These are phyloP conservation scores for Liquidambar formosana DNA, from an alignment of 164 flowering plant species.

Conservation along the genomic window DNA sequence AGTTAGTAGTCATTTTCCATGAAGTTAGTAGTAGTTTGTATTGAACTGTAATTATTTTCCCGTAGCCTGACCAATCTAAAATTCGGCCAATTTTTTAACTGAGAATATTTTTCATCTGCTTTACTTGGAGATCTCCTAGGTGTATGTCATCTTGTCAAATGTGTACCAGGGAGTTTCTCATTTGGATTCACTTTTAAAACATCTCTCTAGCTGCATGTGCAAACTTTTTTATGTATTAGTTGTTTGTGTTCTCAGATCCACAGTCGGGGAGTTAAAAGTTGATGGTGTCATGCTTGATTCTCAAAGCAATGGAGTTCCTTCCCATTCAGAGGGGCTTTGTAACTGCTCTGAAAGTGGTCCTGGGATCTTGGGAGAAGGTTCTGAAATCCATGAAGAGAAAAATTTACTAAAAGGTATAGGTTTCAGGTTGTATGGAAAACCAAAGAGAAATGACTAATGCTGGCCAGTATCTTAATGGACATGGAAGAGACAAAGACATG, in stretches of 20 bases:
- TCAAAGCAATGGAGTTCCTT: slow-evolving; percentile 24
- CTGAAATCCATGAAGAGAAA: slow-evolving; percentile 18
- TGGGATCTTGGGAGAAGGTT: slow-evolving; percentile 16
- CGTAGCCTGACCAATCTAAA: too few species aligned
- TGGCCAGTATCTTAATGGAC: slow-evolving; percentile 19
- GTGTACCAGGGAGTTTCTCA: not conserved
- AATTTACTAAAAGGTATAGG: slow-evolving; percentile 6
- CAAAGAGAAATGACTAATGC: slow-evolving; percentile 10
- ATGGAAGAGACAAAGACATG: slow-evolving; percentile 43
- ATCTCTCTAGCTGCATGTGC: not conserved
- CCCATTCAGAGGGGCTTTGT: slow-evolving; percentile 17
- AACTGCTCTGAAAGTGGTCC: slow-evolving; percentile 15
- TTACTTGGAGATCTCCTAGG: too few species aligned
- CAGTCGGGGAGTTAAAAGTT: slow-evolving; percentile 24
- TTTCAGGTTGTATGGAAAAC: slow-evolving; percentile 16
- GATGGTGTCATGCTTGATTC: slow-evolving; percentile 21
- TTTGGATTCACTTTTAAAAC: not conserved
- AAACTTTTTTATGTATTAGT: not conserved
- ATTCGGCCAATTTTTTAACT: too few species aligned
- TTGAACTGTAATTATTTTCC: too few species aligned
- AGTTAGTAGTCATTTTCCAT: too few species aligned
- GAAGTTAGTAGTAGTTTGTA: too few species aligned
- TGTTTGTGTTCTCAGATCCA: slow-evolving; percentile 38
- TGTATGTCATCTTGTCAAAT: too few species aligned
- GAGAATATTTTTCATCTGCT: too few species aligned